Percentiles rank a stretch among this genome's conserved stretches.
Evolutionary conservation across 148 eudicot species (phyloP).

Genomic region (Nepenthes mirabilis): DNA sequence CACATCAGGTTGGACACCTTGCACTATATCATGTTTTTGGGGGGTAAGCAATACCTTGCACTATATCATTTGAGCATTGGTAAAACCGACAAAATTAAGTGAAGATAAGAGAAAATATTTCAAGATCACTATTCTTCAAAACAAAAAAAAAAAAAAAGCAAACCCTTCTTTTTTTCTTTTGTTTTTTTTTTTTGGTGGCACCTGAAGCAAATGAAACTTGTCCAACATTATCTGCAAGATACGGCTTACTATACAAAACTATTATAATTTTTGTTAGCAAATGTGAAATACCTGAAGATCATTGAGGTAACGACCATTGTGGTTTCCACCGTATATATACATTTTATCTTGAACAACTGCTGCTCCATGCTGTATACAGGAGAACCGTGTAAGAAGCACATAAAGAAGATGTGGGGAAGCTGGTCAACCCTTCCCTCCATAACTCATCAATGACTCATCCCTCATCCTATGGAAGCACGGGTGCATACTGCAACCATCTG

Average conservation of each 20-base stretch:
- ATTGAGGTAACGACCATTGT: slow-evolving; percentile 95
- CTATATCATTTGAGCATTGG: too few relatives aligned
- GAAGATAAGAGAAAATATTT: neutral
- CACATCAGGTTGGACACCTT: neutral
- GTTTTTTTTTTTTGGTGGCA: neutral
- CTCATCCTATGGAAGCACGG: too few relatives aligned
- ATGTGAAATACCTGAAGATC: slow-evolving; percentile 74
- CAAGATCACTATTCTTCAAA: neutral
- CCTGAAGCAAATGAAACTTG: neutral
- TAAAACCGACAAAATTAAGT: too few relatives aligned
- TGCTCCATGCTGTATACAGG: slow-evolving; percentile 77
- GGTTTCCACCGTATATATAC: slow-evolving; percentile 92
- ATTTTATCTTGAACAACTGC: slow-evolving; percentile 84
- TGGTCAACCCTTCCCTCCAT: neutral
- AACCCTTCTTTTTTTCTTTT: too few relatives aligned
- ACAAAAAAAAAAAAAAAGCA: slow-evolving; percentile 1
- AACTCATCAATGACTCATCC: neutral
- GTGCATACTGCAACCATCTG: neutral
- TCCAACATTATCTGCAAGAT: too few relatives aligned
- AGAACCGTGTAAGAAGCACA: slow-evolving; percentile 5
- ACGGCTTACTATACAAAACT: too few relatives aligned
- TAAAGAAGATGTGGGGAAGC: neutral
- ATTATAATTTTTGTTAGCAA: too few relatives aligned
- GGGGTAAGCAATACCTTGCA: too few relatives aligned
- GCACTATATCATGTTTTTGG: too few relatives aligned